Conservation (phyloP, 1,284 basidiomycete genomes). For the Apiotrichum domesticum region DNA sequence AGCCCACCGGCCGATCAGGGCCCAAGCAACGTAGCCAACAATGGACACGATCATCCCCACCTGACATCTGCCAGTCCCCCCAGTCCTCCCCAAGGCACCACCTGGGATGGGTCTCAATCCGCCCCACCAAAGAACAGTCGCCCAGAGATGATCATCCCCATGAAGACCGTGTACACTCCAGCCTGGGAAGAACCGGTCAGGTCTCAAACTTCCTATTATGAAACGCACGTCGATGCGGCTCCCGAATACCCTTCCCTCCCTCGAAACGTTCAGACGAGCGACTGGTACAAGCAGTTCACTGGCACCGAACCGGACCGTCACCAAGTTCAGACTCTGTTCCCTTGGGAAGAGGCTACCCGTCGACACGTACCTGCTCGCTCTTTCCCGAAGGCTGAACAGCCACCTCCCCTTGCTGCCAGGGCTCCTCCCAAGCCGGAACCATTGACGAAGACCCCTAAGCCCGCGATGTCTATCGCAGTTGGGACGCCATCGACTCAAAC, state of each 20-base stretch:
- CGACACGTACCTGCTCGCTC: background rate
- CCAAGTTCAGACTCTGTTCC: constrained; percentile 59
- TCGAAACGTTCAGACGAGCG: constrained; percentile 39
- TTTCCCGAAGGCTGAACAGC: constrained; percentile 13
- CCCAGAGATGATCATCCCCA: constrained; percentile 49
- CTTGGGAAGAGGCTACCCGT: constrained; percentile 72
- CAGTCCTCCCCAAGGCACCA: constrained; percentile 7
- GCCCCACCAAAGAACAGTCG: constrained; percentile 47
- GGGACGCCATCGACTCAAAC: too few relatives aligned
- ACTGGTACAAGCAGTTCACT: constrained; percentile 50
- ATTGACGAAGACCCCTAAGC: too few relatives aligned
- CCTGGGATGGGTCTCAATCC: constrained; percentile 50
- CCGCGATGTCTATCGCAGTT: constrained; percentile 38
- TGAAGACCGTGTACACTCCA: constrained; percentile 48
- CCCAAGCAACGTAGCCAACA: too few relatives aligned
- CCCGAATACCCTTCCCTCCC: constrained; percentile 38
- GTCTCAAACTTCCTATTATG: constrained; percentile 26
- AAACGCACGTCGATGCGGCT: constrained; percentile 7
- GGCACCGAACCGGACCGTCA: constrained; percentile 58
- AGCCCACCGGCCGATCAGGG: too few relatives aligned
- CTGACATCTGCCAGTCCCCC: background rate
- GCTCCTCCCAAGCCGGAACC: too few relatives aligned
- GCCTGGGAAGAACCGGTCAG: constrained; percentile 52
- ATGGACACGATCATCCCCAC: constrained; percentile 40
- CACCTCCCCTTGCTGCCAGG: too few relatives aligned